Percentiles rank a stretch among this genome's conserved stretches.
Conservation (phyloP, 306 rosid species). For the Senna tora region DNA sequence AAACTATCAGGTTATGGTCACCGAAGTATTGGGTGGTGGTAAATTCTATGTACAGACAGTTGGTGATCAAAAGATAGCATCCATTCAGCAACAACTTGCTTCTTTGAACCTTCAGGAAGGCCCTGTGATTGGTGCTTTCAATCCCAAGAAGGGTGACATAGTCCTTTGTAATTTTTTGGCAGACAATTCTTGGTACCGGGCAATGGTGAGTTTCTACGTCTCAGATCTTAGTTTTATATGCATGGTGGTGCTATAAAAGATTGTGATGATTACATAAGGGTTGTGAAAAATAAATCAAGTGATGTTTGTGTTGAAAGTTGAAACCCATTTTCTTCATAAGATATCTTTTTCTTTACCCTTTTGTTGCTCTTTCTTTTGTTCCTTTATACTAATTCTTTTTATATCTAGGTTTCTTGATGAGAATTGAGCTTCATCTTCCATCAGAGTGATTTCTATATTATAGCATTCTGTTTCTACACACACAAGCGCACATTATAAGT, state of each 20-base stretch:
- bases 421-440: constrained; percentile 21
- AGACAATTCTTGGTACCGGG: constrained; percentile 90
- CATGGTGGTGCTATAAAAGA: constrained; percentile 6
- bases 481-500: too few species aligned
- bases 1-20: constrained; percentile 66
- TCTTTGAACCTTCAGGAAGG: constrained; percentile 88
- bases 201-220: constrained; percentile 69
- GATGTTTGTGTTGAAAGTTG: constrained; percentile 8
- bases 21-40: constrained; percentile 92
- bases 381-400: not conserved
- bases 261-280: constrained; percentile 7
- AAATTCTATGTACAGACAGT: constrained; percentile 86
- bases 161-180: constrained; percentile 84
- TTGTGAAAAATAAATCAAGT: constrained; percentile 6
- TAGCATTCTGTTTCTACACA: too few species aligned
- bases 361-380: too few species aligned
- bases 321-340: not conserved
- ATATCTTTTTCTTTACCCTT: not conserved
- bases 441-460: not conserved
- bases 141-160: constrained; percentile 91
- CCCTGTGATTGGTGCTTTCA: constrained; percentile 86
- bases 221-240: not conserved
- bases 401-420: constrained; percentile 4
- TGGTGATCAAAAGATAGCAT: constrained; percentile 83
- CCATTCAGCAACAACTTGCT: constrained; percentile 84